A percentile compares a stretch with the other conserved stretches of the same genome.
Evolutionary conservation across 495 filamentous ascomycete species (phyloP).

Genomic region (Cladorrhinum samala): DNA sequence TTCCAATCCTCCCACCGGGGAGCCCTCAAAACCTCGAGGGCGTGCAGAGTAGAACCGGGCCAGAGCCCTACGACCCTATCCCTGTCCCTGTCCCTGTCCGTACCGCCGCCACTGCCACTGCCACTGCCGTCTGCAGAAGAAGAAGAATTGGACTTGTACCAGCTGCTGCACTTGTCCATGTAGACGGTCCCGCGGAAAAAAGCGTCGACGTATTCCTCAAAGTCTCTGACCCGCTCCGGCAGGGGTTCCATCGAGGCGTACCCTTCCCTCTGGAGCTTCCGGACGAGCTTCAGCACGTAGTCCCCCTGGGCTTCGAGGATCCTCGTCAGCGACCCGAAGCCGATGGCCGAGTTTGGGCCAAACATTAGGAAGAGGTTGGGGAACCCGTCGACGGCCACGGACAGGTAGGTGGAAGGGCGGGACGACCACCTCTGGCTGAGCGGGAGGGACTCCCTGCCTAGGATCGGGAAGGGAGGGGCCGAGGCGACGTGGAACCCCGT

Average conservation of each 20-base stretch:
- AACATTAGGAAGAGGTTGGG: slow-evolving; percentile 61
- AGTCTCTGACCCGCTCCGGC: slow-evolving; percentile 52
- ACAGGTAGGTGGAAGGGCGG: slow-evolving; percentile 59
- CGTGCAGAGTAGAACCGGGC: slow-evolving; percentile 40
- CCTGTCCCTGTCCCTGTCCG: slow-evolving; percentile 36
- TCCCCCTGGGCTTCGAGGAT: slow-evolving; percentile 55
- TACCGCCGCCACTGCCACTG: no score
- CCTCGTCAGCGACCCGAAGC: slow-evolving; percentile 48
- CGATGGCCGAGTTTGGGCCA: slow-evolving; percentile 54
- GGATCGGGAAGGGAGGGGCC: slow-evolving; percentile 54
- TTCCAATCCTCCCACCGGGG: slow-evolving; percentile 43
- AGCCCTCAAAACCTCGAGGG: slow-evolving; percentile 36
- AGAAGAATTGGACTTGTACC: no score
- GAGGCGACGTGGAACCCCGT: slow-evolving; percentile 59
- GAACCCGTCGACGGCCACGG: slow-evolving; percentile 55
- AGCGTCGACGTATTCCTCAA: slow-evolving; percentile 52
- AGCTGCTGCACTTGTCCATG: slow-evolving; percentile 60
- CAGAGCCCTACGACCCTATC: slow-evolving; percentile 35
- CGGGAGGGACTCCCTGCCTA: slow-evolving; percentile 44
- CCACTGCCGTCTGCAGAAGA: no score
- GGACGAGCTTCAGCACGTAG: slow-evolving; percentile 57
- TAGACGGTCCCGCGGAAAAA: slow-evolving; percentile 62
- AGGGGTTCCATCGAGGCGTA: slow-evolving; percentile 53
- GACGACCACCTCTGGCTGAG: slow-evolving; percentile 42
- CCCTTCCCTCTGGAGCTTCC: slow-evolving; percentile 62